phyloP scores from a whole-genome alignment of 371 early-diverging fungal species.

The Apophysomyces sp. region DNA sequence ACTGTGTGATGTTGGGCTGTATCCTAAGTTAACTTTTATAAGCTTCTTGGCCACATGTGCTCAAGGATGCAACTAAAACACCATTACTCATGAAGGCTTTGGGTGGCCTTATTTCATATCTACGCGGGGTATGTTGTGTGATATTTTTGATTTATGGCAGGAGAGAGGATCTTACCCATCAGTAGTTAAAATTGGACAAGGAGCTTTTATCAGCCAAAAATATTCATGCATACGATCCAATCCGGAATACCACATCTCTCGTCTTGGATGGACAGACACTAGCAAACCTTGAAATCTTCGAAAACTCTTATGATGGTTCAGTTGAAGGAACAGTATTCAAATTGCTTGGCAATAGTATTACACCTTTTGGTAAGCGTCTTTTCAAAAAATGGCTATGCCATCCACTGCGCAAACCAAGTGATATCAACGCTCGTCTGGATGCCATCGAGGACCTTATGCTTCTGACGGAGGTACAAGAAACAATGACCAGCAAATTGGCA shows the following conservation, averaged over 20 bases:
- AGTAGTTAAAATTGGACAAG: conserved; percentile 77
- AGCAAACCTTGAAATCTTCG: conserved; percentile 91
- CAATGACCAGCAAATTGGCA: conserved; percentile 25
- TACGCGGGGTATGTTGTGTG: conserved; percentile 54
- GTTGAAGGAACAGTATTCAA: conserved; percentile 85
- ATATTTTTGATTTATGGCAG: background rate
- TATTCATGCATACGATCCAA: conserved; percentile 79
- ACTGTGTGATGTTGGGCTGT: background rate
- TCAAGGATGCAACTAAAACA: conserved; percentile 30
- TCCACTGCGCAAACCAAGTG: conserved; percentile 72
- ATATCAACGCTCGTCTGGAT: conserved; percentile 87
- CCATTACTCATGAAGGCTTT: conserved; percentile 63
- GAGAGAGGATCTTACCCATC: background rate
- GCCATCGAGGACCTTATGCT: conserved; percentile 82
- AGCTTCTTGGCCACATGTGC: conserved; percentile 46
- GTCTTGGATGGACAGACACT: conserved; percentile 95
- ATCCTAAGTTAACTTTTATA: background rate
- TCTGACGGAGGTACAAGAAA: conserved; percentile 50
- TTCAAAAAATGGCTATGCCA: conserved; percentile 93
- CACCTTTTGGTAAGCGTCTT: conserved; percentile 89
- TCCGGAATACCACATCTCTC: conserved; percentile 63
- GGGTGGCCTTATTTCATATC: conserved; percentile 81
- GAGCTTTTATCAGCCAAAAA: conserved; percentile 85
- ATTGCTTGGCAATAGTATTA: conserved; percentile 82
- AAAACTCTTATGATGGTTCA: conserved; percentile 78